Conservation (phyloP, 2,329 filamentous ascomycete genomes). For the Orbilia blumenaviensis region DNA sequence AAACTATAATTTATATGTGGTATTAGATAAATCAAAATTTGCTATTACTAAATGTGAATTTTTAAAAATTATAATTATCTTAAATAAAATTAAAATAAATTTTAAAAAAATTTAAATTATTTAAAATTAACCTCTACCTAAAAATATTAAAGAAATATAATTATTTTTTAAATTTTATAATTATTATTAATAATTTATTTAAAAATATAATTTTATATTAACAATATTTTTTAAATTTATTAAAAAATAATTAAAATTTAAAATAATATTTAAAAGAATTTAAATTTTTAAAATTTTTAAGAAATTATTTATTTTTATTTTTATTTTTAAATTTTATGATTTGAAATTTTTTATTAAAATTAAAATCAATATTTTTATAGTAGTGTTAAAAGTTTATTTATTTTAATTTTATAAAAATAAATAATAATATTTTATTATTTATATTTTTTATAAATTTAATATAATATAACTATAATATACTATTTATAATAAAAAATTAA, state of each 20-base stretch:
- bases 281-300: conserved; percentile 26
- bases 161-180: background rate
- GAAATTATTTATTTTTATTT: conserved; percentile 11
- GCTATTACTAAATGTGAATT: too few species aligned
- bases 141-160: too few species aligned
- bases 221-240: conserved; percentile 9
- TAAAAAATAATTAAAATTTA: background rate
- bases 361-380: background rate
- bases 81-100: too few species aligned
- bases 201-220: background rate
- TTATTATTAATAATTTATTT: conserved; percentile 10
- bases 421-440: background rate
- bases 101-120: too few species aligned
- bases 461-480: background rate
- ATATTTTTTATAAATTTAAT: background rate
- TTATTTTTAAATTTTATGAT: conserved; percentile 23
- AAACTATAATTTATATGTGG: too few species aligned
- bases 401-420: background rate
- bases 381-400: background rate
- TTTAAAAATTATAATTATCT: too few species aligned
- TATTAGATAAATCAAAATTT: too few species aligned
- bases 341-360: conserved; percentile 22
- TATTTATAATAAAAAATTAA: background rate
- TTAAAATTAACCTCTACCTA: too few species aligned
- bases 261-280: too few species aligned